Conservation (phyloP, 2,329 filamentous ascomycete genomes). For the Curvularia lunata region DNA sequence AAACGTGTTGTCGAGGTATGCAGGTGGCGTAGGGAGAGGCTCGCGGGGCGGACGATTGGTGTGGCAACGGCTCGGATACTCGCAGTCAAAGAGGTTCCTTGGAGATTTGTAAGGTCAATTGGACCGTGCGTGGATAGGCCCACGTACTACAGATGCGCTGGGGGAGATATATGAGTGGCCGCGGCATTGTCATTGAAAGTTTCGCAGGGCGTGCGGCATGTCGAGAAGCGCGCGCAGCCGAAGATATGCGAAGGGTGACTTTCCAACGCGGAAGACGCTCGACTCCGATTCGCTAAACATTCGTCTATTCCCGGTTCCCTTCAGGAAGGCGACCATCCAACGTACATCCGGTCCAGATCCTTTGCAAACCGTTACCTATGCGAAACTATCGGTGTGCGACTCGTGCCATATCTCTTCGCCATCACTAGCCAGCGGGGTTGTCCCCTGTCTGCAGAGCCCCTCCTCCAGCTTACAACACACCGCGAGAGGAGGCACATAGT, state of each 20-base stretch:
- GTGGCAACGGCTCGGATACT: conserved; percentile 13
- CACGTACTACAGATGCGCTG: conserved; percentile 41
- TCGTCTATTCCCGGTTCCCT: conserved; percentile 2
- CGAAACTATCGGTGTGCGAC: not conserved
- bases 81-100: conserved; percentile 27
- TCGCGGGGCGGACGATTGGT: conserved; percentile 16
- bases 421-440: not conserved
- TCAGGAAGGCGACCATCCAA: conserved; percentile 1
- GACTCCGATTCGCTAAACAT: not conserved
- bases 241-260: conserved; percentile 2
- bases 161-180: conserved; percentile 24
- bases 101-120: conserved; percentile 37
- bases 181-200: conserved; percentile 32
- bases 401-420: not conserved
- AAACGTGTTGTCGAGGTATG: conserved; percentile 23
- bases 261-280: not conserved
- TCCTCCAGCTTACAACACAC: not conserved
- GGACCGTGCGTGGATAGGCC: conserved; percentile 26
- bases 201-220: conserved; percentile 19
- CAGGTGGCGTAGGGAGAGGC: conserved; percentile 17
- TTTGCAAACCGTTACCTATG: conserved; percentile 4
- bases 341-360: not conserved
- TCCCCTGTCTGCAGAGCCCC: not conserved
- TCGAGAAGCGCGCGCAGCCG: conserved; percentile 19
- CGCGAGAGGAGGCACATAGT: not conserved